Evolutionary conservation across 441 rosid species (phyloP).

Genomic region (Erodium moschatum): DNA sequence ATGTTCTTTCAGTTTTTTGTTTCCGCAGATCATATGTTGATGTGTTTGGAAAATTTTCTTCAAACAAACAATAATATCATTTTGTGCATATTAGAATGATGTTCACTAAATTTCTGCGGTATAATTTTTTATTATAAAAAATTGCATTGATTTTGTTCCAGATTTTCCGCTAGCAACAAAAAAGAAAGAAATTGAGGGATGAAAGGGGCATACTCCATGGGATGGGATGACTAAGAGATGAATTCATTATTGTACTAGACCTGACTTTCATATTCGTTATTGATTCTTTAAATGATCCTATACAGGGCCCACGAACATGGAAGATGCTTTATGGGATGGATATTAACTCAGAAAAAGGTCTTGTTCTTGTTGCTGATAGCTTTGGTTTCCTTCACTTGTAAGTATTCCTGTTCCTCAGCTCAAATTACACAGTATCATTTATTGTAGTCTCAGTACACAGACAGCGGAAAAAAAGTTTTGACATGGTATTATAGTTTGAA

Average conservation of each 20-base stretch:
- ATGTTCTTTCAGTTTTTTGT: not conserved
- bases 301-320: constrained; percentile 65
- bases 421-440: not conserved
- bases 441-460: not conserved
- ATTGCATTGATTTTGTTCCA: not conserved
- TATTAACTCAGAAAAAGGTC: constrained; percentile 62
- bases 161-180: not conserved
- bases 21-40: not conserved
- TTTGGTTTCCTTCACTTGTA: constrained; percentile 74
- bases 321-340: constrained; percentile 96
- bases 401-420: constrained; percentile 24
- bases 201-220: not conserved
- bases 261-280: not conserved
- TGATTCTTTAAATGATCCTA: not conserved
- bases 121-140: no score
- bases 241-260: not conserved
- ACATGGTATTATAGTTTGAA: not conserved
- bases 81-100: not conserved
- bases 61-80: no score
- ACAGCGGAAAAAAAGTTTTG: not conserved
- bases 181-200: not conserved
- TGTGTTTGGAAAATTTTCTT: no score
- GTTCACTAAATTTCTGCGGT: not conserved
- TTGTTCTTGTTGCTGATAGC: constrained; percentile 71
- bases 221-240: not conserved